Evolutionary conservation across 192 early-diverging fungal genomes (phyloP), one percentile per base, ranked within the genome.

Genomic region (Entrophospora sp.): DNA sequence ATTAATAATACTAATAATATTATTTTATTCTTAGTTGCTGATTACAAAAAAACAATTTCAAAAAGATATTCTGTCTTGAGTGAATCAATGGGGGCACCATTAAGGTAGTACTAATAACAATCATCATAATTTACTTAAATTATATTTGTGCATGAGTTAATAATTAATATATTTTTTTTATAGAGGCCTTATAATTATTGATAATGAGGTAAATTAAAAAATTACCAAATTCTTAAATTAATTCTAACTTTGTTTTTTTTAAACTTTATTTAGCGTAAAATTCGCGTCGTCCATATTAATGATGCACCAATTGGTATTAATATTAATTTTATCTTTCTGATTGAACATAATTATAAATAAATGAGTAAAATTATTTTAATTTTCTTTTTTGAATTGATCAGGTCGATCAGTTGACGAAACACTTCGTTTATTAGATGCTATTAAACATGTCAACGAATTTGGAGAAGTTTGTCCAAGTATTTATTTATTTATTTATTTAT

Each of bases 391-490:
- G 12, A 24, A 36, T 18, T 24, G 83, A 22, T 82, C 91, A 48
- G 91, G 91, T 46, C 87, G 91, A 61, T 83, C 77, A 7, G 87
- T 93, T 55, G 83, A 90, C 75, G 91, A 93, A 76, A 80, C 84
- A 31, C 70, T 94, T 49, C 87, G 93, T 63, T 73, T 94, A 18
- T 72, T 96, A 52, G 82, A 93, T 80, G 93, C 93, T 20, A 77
- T 96, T 68, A 81, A 90, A 74, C 91, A 86, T 81, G 82, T 85
- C 60, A 92, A 92, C 62, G 87, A 74, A 74, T 73, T 70, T 61
- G 68, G 34, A 22, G 48, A 43, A 62, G 43, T 60, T 57, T 38
- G 42, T 68, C 55, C 69, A 73, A 37, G 52, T 51, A 40, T 9
- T 18, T 16, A 22, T 0, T 5, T n/a, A 5, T 20, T 28, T 58